phyloP scores from a whole-genome alignment of 2,329 filamentous ascomycete genomes.

The Colletotrichum filicis region DNA sequence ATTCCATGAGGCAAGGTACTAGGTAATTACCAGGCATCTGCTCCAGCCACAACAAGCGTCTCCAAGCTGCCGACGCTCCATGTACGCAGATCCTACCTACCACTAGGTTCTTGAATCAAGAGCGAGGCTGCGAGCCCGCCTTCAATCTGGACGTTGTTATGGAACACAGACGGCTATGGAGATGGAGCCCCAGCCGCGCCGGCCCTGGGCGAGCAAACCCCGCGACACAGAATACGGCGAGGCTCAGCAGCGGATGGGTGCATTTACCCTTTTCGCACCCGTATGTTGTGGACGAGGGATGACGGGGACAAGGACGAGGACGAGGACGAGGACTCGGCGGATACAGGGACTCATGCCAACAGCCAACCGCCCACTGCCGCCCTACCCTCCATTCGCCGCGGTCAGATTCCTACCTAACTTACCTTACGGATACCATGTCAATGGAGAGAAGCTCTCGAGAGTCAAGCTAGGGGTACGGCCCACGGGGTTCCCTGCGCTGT shows the following conservation, averaged over 20 bases:
- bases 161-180: not conserved
- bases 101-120: not conserved
- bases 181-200: not conserved
- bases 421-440: not conserved
- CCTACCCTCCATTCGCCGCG: not conserved
- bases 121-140: not conserved
- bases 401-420: not conserved
- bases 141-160: not conserved
- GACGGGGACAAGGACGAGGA: not conserved
- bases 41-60: not conserved
- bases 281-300: not conserved
- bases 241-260: constrained; percentile 10
- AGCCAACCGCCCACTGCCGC: not conserved
- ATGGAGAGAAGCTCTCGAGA: not conserved
- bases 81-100: not conserved
- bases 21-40: not conserved
- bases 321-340: not conserved
- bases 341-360: not conserved
- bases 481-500: not conserved
- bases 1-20: not conserved
- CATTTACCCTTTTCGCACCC: not conserved
- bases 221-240: not conserved
- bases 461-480: not conserved
- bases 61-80: not conserved
- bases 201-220: not conserved